Evolutionary conservation across 2,329 filamentous ascomycete genomes (phyloP).

Genomic region (Lecanoromycetidae sp.): DNA sequence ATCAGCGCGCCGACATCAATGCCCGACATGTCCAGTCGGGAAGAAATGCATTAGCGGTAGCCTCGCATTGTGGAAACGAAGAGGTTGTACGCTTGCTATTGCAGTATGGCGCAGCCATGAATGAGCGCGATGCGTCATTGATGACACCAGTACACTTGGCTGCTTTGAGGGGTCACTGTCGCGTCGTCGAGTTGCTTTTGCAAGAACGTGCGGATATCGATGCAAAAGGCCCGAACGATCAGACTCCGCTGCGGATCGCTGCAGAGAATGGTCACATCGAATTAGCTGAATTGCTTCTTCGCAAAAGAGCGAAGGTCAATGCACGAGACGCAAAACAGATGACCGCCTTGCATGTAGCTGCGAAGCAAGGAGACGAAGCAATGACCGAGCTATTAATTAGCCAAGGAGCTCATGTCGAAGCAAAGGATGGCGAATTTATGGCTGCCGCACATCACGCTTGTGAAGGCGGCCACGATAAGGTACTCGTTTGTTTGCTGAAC

Average conservation of each 20-base stretch:
- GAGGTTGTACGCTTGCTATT: conserved; percentile 28
- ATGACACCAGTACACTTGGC: conserved; percentile 26
- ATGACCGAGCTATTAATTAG: conserved; percentile 26
- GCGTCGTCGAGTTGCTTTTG: conserved; percentile 23
- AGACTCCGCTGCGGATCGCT: conserved; percentile 28
- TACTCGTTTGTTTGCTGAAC: conserved; percentile 24
- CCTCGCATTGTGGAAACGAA: conserved; percentile 30
- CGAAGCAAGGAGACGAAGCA: conserved; percentile 25
- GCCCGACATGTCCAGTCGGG: conserved; percentile 23
- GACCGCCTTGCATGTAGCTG: conserved; percentile 27
- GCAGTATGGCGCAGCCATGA: conserved; percentile 19
- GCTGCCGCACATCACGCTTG: conserved; percentile 28
- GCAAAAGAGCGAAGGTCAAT: conserved; percentile 26
- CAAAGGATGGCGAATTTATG: conserved; percentile 27
- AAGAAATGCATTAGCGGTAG: conserved; percentile 29
- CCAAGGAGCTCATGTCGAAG: conserved; percentile 27
- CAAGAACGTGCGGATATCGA: conserved; percentile 25
- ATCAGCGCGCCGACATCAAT: conserved; percentile 19
- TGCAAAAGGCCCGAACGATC: conserved; percentile 23
- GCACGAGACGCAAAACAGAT: conserved; percentile 25
- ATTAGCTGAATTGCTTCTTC: conserved; percentile 25
- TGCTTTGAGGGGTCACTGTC: conserved; percentile 25
- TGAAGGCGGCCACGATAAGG: conserved; percentile 23
- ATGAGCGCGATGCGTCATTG: conserved; percentile 22
- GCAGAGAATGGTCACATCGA: conserved; percentile 27